phyloP scores from a whole-genome alignment of 345 rosid species.

The Hypericum androsaemum region DNA sequence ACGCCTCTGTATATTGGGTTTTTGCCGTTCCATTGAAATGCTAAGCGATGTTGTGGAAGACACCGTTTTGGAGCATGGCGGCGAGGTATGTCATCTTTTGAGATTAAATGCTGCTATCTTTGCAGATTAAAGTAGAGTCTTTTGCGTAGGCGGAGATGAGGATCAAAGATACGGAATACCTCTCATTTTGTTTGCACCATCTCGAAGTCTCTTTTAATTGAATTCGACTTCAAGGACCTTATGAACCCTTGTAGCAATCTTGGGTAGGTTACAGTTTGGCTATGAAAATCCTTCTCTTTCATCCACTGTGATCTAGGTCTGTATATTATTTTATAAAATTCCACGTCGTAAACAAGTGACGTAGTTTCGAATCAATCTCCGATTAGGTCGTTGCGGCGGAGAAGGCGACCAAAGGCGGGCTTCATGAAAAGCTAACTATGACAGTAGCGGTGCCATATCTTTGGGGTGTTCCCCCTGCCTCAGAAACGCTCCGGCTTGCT shows the following conservation, averaged over 20 bases:
- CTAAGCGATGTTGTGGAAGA: constrained; percentile 92
- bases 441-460: constrained; percentile 88
- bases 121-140: no score
- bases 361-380: background rate
- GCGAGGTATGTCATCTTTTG: constrained; percentile 48
- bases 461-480: constrained; percentile 96
- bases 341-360: no score
- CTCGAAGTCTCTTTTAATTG: no score
- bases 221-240: no score
- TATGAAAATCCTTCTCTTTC: no score
- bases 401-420: constrained; percentile 66
- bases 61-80: constrained; percentile 83
- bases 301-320: no score
- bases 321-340: no score
- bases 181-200: no score
- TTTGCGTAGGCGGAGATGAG: no score
- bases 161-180: no score
- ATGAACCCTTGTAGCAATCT: no score
- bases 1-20: constrained; percentile 88
- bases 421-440: constrained; percentile 88
- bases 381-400: constrained; percentile 64
- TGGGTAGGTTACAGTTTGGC: no score
- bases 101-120: background rate
- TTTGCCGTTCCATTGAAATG: constrained; percentile 96
- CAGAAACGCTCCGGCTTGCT: constrained; percentile 87